phyloP scores from a whole-genome alignment of 495 filamentous ascomycete genomes.

The Podospora tetraspora region DNA sequence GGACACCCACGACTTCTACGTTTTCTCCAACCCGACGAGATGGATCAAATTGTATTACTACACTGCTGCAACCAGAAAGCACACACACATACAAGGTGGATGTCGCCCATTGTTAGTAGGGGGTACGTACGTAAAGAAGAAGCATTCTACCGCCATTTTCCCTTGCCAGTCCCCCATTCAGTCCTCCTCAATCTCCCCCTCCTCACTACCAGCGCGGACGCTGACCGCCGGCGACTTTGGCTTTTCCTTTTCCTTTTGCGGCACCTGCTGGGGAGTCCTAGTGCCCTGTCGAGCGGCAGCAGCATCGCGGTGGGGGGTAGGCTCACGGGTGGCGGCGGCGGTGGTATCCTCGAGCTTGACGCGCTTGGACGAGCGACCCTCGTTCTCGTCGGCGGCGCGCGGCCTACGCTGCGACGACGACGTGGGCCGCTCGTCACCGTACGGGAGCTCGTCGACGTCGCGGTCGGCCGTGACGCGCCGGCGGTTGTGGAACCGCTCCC shows the following conservation, averaged over 20 bases:
- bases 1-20: background rate
- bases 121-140: background rate
- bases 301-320: slow-evolving; percentile 48
- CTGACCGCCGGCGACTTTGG: slow-evolving; percentile 45
- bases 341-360: slow-evolving; percentile 50
- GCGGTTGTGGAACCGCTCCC: slow-evolving; percentile 75
- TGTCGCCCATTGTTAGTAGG: background rate
- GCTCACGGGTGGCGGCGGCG: slow-evolving; percentile 47
- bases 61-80: background rate
- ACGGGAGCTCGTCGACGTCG: slow-evolving; percentile 75
- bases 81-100: background rate
- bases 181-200: slow-evolving; percentile 97
- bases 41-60: background rate
- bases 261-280: slow-evolving; percentile 38
- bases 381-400: slow-evolving; percentile 59
- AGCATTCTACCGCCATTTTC: background rate
- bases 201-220: slow-evolving; percentile 84
- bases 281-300: slow-evolving; percentile 43
- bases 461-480: slow-evolving; percentile 68
- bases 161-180: slow-evolving; percentile 28
- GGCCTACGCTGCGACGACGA: slow-evolving; percentile 61
- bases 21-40: background rate
- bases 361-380: slow-evolving; percentile 40
- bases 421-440: slow-evolving; percentile 69
- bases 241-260: slow-evolving; percentile 56